Evolutionary conservation across 129 eudicot genomes (phyloP), one percentile per base, ranked within the genome.

Genomic region (Escallonia herrerae): DNA sequence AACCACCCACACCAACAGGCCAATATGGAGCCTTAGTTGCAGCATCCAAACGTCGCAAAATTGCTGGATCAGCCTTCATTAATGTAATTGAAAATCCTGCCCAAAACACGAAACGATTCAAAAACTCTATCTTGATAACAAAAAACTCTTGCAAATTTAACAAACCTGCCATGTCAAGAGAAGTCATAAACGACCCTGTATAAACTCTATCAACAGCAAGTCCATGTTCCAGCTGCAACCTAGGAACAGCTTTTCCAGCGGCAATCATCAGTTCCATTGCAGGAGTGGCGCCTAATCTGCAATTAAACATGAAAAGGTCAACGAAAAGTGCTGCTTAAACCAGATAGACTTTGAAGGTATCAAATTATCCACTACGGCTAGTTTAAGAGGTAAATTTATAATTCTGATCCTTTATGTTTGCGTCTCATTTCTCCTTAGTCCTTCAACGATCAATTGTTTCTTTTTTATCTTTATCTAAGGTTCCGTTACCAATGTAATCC

Each of bases 181-280:
- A 91, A 14, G 98, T 91, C 98, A 91, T 87, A 64, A 91, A 91
- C 43, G 98, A 91, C 67, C 98, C 98, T n/a, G 96, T 88, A 68
- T 91, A 91, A 44, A 91, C 98, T 74, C 98, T 81, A 48, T 74
- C 98, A 69, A 91, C 95, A 9, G 98, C 98, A 55, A 91, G 83
- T 43, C 98, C 98, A 72, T 91, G 95, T 70, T 91, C 96, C 56
- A 91, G 86, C 86, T 83, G 96, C 79, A 91, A 83, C 11, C 68
- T 72, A 15, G 98, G 98, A 60, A 85, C 87, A 63, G 91, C 95
- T 68, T 91, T 91, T 73, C 98, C 96, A 68, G 98, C 95, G 9
- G 85, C 90, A 74, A 91, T 88, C 96, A 91, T 88, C 81, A 91
- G 56, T 74, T 91, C 98, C 96, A 91, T 91, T 10, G 81, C 70